Evolutionary conservation across 1,139 yeast species (phyloP).

Genomic region (Suhomyces choctaworum): DNA sequence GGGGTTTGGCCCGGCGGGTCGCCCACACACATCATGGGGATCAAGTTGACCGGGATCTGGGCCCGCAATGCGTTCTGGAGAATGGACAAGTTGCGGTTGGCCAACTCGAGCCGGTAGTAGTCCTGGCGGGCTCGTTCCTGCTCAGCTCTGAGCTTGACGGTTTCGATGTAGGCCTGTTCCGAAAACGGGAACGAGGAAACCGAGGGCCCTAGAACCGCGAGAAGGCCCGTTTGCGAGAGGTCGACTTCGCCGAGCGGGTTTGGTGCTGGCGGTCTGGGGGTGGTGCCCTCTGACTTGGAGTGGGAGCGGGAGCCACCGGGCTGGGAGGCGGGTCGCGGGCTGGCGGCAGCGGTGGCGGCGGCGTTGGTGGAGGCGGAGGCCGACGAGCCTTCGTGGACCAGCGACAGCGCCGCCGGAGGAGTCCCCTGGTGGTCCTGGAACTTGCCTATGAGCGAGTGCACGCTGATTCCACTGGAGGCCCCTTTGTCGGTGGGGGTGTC

Average conservation of each 20-base stretch:
- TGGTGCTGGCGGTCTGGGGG: slow-evolving; percentile 2
- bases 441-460: slow-evolving; percentile 20
- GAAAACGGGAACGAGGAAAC: slow-evolving; percentile 57
- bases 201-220: slow-evolving; percentile 53
- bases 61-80: slow-evolving; percentile 61
- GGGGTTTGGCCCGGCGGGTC: slow-evolving; percentile 6
- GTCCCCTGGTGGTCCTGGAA: slow-evolving; percentile 7
- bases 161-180: slow-evolving; percentile 62
- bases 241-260: slow-evolving; percentile 3
- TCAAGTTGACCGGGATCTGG: slow-evolving; percentile 64
- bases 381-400: neutral
- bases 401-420: slow-evolving; percentile 3
- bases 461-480: slow-evolving; percentile 15
- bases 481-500: slow-evolving; percentile 8
- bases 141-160: slow-evolving; percentile 65
- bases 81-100: slow-evolving; percentile 60
- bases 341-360: neutral
- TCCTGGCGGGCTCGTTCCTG: slow-evolving; percentile 88
- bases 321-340: neutral
- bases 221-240: slow-evolving; percentile 22
- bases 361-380: neutral
- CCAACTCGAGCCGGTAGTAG: slow-evolving; percentile 64
- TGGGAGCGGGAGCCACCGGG: neutral
- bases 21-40: slow-evolving; percentile 62
- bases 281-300: slow-evolving; percentile 6